Base-by-base conservation (phyloP, 306 rosid genomes). In the Prunus mume region DNA sequence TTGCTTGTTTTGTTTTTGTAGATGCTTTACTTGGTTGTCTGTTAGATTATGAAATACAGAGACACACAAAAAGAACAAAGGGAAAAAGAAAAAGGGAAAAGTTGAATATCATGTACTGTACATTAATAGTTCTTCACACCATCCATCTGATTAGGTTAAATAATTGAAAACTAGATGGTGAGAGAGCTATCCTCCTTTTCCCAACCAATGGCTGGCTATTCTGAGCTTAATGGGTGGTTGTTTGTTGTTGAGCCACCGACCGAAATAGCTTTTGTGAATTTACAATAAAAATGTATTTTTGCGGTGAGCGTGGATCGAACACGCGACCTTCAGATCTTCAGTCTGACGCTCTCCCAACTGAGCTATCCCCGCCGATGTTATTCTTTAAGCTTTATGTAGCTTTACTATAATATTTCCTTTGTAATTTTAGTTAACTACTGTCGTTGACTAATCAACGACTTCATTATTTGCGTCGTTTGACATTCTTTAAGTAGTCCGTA, bases 291-390 rank as follows among this genome's bases (percentile, higher is more conserved):
- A 0, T 13, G 5, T 4, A 6, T 0, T 52, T 27, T 3, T 73
- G 77, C 68, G 77, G 77, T 73, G 77, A 73, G 45, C 57, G 77
- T 73, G 77, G 77, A 73, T 73, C 68, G 76, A 72, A 72, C 76
- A 72, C 55, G 41, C 77, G 71, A 74, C 71, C 52, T 76, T 69
- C 77, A 71, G 80, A 79, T 81, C 82, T 79, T 73, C 77, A 45
- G 72, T 68, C 82, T 54, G 78, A 72, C 67, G 76, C 77, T 73
- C 77, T 73, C 77, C 68, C 77, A 73, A 58, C 68, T 73, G 77
- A 73, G 77, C 77, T 73, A 73, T 73, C 77, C 77, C 68, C 68
- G 77, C 77, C 1, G 1, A 14, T 2, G 6, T 2, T 1, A 1
- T 4, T 12, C 0, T 4, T 5, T 2, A 2, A 0, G 15, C 19